Conservation (phyloP, 225 moss, liverwort and hornwort species). For the Marchantia polymorpha region DNA sequence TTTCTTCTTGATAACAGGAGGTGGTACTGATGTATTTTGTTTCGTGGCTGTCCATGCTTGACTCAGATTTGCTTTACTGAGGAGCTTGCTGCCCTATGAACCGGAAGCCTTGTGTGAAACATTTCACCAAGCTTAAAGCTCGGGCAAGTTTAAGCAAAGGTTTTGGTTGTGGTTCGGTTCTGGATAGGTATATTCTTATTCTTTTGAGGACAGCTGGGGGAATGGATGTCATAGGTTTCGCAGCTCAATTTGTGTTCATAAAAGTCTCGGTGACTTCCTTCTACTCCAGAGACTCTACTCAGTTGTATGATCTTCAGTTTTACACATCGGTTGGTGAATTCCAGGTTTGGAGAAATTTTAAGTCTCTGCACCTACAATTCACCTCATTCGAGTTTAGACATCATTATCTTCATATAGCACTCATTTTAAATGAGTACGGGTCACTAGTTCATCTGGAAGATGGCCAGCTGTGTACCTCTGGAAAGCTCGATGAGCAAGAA, state of each 20-base stretch:
- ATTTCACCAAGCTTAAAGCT: not conserved
- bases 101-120: constrained; percentile 9
- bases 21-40: not conserved
- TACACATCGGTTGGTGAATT: constrained; percentile 7
- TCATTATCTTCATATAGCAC: constrained; percentile 2
- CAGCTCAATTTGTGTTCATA: constrained; percentile 13
- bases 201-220: constrained; percentile 36
- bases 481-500: constrained; percentile 14
- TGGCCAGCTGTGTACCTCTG: constrained; percentile 15
- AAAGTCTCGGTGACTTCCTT: constrained; percentile 2
- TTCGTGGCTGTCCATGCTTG: not conserved
- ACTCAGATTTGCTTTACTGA: not conserved
- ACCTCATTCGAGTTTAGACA: constrained; percentile 6
- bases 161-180: constrained; percentile 13
- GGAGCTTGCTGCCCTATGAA: constrained; percentile 7
- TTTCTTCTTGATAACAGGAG: no score
- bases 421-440: constrained; percentile 12
- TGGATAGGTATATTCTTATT: constrained; percentile 29
- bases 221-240: constrained; percentile 7
- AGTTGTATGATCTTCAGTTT: constrained; percentile 14
- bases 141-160: not conserved
- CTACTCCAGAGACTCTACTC: constrained; percentile 21
- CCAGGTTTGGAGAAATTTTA: constrained; percentile 2
- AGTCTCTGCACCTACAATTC: not conserved
- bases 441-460: constrained; percentile 21